Evolutionary conservation across 2,329 filamentous ascomycete species (phyloP).

Genomic region (Chaetomium olivaceum): DNA sequence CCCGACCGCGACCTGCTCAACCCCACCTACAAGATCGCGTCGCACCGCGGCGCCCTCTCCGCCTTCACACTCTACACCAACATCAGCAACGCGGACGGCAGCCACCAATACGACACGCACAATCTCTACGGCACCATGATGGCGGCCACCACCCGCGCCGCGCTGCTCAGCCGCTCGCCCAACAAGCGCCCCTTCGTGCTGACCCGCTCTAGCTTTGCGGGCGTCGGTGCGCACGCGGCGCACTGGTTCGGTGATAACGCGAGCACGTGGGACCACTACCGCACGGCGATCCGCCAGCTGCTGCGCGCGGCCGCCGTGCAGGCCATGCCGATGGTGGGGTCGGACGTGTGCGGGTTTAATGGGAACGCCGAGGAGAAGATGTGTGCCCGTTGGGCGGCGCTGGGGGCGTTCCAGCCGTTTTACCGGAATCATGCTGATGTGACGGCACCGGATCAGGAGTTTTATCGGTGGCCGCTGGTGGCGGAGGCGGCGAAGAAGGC

Average conservation of each 20-base stretch:
- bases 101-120: slow-evolving; percentile 72
- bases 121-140: slow-evolving; percentile 78
- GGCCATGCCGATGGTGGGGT: slow-evolving; percentile 67
- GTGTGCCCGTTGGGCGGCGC: slow-evolving; percentile 70
- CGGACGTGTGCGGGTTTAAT: slow-evolving; percentile 79
- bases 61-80: slow-evolving; percentile 66
- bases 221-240: slow-evolving; percentile 64
- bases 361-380: slow-evolving; percentile 66
- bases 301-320: slow-evolving; percentile 64
- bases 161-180: slow-evolving; percentile 66
- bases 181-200: slow-evolving; percentile 67
- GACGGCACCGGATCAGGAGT: slow-evolving; percentile 59
- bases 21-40: slow-evolving; percentile 65
- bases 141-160: slow-evolving; percentile 63
- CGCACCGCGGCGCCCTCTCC: slow-evolving; percentile 52
- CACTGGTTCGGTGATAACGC: slow-evolving; percentile 64
- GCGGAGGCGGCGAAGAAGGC: slow-evolving; percentile 61
- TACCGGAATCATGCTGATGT: slow-evolving; percentile 69
- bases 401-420: slow-evolving; percentile 74
- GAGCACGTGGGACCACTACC: slow-evolving; percentile 60
- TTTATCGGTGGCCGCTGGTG: slow-evolving; percentile 66
- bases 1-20: slow-evolving; percentile 62
- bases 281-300: slow-evolving; percentile 58
- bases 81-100: slow-evolving; percentile 65
- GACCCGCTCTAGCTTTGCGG: slow-evolving; percentile 74